A percentile compares a stretch with the other conserved stretches of the same genome.
phyloP scores from a whole-genome alignment of 805 yeast genomes.

The Metschnikowia dekortorum region DNA sequence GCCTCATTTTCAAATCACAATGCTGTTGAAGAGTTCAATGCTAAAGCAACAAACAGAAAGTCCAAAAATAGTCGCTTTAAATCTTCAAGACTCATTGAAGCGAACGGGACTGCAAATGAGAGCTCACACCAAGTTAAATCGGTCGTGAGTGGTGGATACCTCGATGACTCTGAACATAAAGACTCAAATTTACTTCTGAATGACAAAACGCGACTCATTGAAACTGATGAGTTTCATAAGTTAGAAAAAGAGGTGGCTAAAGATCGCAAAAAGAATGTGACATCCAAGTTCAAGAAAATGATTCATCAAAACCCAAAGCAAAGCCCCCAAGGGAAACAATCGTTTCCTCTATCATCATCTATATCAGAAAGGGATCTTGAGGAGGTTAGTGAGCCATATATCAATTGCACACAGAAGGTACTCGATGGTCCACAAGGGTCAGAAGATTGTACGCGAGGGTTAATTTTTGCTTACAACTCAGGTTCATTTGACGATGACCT shows the following conservation, averaged over 20 bases:
- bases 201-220: background rate
- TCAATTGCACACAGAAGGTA: background rate
- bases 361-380: background rate
- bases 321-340: slow-evolving; percentile 3
- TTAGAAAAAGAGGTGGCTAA: slow-evolving; percentile 1
- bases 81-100: background rate
- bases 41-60: background rate
- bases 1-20: background rate
- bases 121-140: background rate
- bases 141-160: background rate
- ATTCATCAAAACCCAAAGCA: slow-evolving; percentile 5
- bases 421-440: background rate
- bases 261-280: background rate
- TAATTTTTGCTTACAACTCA: slow-evolving; percentile 57
- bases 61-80: background rate
- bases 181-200: background rate
- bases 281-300: slow-evolving; percentile 14
- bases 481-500: slow-evolving; percentile 62
- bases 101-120: background rate
- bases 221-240: background rate
- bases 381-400: background rate
- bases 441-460: slow-evolving; percentile 46
- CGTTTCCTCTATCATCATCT: background rate
- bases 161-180: background rate
- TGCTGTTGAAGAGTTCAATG: background rate